These are phyloP conservation scores for Pseudocercospora macadamiae DNA, from an alignment of 2,329 filamentous ascomycete genomes.

Conservation along the genomic window DNA sequence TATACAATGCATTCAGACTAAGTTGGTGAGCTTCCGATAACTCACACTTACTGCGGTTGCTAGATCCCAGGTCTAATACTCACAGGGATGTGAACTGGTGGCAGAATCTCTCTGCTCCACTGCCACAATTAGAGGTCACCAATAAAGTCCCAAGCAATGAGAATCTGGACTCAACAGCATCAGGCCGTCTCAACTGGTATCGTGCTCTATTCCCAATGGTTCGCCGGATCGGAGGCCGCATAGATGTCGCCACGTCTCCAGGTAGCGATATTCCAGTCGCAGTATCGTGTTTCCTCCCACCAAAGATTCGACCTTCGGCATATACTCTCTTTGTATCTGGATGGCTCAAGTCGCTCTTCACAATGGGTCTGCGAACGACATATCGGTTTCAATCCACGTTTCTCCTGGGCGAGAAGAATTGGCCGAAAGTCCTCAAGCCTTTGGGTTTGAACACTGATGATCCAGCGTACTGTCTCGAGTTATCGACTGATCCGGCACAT, in stretches of 20 bases:
- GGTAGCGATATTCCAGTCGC: neutral
- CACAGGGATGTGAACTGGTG: constrained; percentile 2
- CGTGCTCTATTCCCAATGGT: neutral
- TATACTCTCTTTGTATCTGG: neutral
- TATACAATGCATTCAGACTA: constrained; percentile 1
- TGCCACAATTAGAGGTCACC: neutral
- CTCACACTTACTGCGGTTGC: too few relatives aligned
- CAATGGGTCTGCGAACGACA: neutral
- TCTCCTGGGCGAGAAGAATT: constrained; percentile 1
- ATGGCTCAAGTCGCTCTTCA: neutral
- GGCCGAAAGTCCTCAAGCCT: neutral
- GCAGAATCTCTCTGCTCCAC: neutral
- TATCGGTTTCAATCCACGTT: neutral
- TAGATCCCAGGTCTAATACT: too few relatives aligned
- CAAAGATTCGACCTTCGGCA: neutral
- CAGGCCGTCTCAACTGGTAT: neutral
- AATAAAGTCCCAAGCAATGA: neutral
- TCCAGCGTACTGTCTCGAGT: neutral
- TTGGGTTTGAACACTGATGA: neutral
- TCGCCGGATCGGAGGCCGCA: neutral
- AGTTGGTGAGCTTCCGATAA: constrained; percentile 6
- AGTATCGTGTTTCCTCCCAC: neutral
- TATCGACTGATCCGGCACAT: constrained; percentile 7
- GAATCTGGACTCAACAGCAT: neutral
- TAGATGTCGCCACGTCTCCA: neutral